Conservation (phyloP, 345 rosid genomes). For the thale cress (Arabidopsis thaliana) region DNA sequence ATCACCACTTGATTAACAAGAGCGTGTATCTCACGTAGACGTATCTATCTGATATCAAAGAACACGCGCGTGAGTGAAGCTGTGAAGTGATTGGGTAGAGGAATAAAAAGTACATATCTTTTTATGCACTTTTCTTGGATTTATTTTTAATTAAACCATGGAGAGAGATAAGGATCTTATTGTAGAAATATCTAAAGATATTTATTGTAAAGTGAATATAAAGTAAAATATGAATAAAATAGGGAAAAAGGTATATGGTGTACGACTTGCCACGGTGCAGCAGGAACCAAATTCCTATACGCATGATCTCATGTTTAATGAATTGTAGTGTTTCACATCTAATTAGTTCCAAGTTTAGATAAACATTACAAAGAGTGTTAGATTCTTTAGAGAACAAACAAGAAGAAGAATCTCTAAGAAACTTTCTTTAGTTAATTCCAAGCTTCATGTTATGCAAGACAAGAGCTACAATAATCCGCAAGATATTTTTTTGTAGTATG, state of each 20-base stretch:
- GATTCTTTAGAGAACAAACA: not conserved
- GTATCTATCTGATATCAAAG: not conserved
- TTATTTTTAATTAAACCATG: not conserved
- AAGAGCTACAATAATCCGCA: not conserved
- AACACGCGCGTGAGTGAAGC: constrained; percentile 29
- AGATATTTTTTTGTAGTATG: not conserved
- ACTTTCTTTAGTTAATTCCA: not conserved
- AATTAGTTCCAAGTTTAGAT: not conserved
- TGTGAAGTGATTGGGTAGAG: constrained; percentile 29
- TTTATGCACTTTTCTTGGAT: constrained; percentile 39
- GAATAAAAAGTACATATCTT: constrained; percentile 41
- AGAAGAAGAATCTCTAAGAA: not conserved
- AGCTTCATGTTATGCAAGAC: not conserved
- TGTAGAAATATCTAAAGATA: constrained; percentile 43
- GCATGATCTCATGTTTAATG: constrained; percentile 33
- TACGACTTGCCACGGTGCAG: constrained; percentile 40
- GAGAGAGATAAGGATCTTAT: constrained; percentile 38
- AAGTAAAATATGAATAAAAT: not conserved
- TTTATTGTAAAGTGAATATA: constrained; percentile 7
- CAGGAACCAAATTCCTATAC: constrained; percentile 34
- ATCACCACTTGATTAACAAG: not conserved
- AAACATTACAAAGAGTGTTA: not conserved
- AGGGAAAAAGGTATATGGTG: constrained; percentile 22
- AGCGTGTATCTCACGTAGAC: not conserved
- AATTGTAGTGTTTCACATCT: no score